Base-by-base conservation (phyloP, 2,329 filamentous ascomycete genomes). In the Alternaria gansuensis region DNA sequence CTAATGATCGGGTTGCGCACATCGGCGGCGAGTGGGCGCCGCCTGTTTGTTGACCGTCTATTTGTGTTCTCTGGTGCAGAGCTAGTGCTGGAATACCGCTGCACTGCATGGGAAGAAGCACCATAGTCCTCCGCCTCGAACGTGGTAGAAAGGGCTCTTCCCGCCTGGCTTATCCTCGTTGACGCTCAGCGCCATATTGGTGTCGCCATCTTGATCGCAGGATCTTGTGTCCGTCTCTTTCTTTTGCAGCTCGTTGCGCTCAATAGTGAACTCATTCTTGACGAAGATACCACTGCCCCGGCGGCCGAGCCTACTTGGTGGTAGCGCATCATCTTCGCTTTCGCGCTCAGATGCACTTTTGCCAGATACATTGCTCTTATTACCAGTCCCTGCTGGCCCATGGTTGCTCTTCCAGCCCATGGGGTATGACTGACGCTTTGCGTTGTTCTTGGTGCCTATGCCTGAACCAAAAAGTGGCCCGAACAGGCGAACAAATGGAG, bases 401-500 rank as follows among this genome's bases (percentile, higher is more conserved):
- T 43, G 26, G 31, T 56, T 53, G 33, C 51, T 55, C 33, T 60
- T 62, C 55, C 61, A 65, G 9, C 48, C 63, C 17, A 68, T 53
- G 14, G 54, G 60, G 26, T 65, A 65, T 6, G 56, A 60, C 31
- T 57, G 61, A 11, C 41, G 54, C 31, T 58, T 67, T 33, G 64
- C 55, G 24, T 49, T 60, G 11, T 44, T 53, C 11, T 49, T 53
- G 34, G 26, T 46, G 3, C 40, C 54, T 41, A 37, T 40, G 28
- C 43, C 40, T 9, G 58, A 57, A 2, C 60, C 63, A 51, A 69
- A 65, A n/a, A 70, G 43, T 8, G 67, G 59, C 3, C 68, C 64
- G 24, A 71, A 69, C 10, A 70, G 23, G 24, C 60, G 60, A 3
- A 71, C 51, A 11, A 71, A 70, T 17, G 67, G 68, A 21, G 63